These are phyloP conservation scores for Inga laurina DNA, from an alignment of 306 rosid species.

Conservation along the genomic window DNA sequence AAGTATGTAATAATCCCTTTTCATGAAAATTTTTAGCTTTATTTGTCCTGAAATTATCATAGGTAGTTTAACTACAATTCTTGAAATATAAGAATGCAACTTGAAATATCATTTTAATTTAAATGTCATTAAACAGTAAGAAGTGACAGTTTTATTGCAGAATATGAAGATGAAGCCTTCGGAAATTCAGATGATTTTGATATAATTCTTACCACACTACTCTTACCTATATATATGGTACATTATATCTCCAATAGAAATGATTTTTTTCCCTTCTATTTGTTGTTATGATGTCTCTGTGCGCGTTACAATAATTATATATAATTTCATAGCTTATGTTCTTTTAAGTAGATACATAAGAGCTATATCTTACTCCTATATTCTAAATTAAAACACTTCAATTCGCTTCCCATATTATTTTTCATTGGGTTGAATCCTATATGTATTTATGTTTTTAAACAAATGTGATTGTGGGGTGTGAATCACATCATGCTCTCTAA, in stretches of 20 bases:
- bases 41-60: not conserved
- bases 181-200: not conserved
- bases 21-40: not conserved
- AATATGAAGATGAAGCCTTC: not conserved
- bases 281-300: no score
- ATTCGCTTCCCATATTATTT: no score
- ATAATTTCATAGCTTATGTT: not conserved
- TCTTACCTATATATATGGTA: not conserved
- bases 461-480: no score
- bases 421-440: no score
- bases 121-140: not conserved
- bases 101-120: no score
- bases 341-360: not conserved
- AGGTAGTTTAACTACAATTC: not conserved
- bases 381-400: no score
- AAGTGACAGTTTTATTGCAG: not conserved
- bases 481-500: no score
- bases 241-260: no score
- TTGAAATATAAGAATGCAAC: not conserved
- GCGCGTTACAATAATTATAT: not conserved
- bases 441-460: no score
- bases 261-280: not conserved
- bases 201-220: no score
- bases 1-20: slow-evolving; percentile 33
- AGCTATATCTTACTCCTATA: no score